Conservation (phyloP, 176 grass and related monocot species). For the Juncus inflexus region DNA sequence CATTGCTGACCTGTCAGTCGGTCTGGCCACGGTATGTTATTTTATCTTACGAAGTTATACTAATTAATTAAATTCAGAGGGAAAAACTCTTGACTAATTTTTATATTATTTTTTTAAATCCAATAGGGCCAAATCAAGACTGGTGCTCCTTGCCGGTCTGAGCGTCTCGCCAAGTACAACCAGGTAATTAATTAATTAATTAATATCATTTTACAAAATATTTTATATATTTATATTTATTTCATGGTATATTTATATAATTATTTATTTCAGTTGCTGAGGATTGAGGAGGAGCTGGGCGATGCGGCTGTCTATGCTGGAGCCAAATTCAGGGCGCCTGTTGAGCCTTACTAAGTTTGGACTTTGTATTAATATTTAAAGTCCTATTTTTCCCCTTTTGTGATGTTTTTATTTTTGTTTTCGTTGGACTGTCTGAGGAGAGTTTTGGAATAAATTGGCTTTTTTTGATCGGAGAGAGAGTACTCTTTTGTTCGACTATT, state of each 20-base stretch:
- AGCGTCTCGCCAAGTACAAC: slow-evolving; percentile 98
- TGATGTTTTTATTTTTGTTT: background rate
- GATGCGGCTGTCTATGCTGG: slow-evolving; percentile 62
- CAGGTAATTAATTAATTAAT: slow-evolving; percentile 40
- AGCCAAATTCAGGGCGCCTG: slow-evolving; percentile 77
- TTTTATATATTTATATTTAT: slow-evolving; percentile 1
- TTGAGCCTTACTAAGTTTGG: slow-evolving; percentile 59
- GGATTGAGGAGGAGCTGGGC: slow-evolving; percentile 95
- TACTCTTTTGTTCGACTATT: background rate
- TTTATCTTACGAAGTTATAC: background rate
- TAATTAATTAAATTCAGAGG: background rate
- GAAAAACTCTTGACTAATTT: background rate
- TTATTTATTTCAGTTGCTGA: slow-evolving; percentile 55
- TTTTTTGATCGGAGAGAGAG: background rate
- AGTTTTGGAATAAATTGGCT: too few relatives aligned
- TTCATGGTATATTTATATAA: background rate
- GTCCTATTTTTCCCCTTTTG: too few relatives aligned
- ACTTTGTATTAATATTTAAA: background rate
- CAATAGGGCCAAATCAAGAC: slow-evolving; percentile 96
- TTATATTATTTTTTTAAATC: slow-evolving; percentile 1
- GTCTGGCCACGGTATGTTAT: slow-evolving; percentile 60
- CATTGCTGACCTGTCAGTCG: slow-evolving; percentile 87
- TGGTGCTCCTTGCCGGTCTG: slow-evolving; percentile 88
- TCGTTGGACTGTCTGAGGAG: background rate
- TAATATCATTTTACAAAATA: background rate